Base-by-base conservation (phyloP, 495 filamentous ascomycete species). In the Schizothecium vesticola region DNA sequence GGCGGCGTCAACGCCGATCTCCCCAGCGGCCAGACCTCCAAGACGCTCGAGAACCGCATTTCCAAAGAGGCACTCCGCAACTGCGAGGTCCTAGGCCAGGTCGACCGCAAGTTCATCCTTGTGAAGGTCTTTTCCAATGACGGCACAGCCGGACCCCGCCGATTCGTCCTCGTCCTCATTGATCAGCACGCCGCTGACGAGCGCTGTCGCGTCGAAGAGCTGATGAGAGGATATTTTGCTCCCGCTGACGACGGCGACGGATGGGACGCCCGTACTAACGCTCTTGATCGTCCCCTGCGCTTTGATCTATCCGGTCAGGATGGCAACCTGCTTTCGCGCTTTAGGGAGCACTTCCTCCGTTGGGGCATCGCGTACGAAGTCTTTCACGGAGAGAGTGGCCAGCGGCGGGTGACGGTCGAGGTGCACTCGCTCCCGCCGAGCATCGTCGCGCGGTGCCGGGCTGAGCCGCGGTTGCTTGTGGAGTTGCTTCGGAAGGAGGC, bases 101-200 rank as follows among this genome's bases (percentile, higher is more conserved):
- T 98, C 0, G 94, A 98, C 72, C 84, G 78, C 21, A 99, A 99
- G 76, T 99, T 94, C 74, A 92, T 99, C 57, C 80, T 99, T 3
- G 83, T 85, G 24, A 91, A 86, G 69, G 79, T 91, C 55, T 70
- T 68, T 19, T 26, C 73, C 60, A 13, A 55, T 59, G 51, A 12
- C 60, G 43, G 21, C n/a, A 19, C 25, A 11, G 43, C 57, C 22
- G n/a, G 10, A 11, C 8, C 55, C 1, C 13, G 11, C n/a, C 21
- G 59, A 24, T 59, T 24, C 12, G 24, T 86, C 12, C 80, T 99
- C 1, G 85, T 96, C 0, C 82, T 97, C 11, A 85, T 99, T 58
- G 95, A 99, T 75, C 95, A 99, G 72, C 95, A 99, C 75, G 95
- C 95, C 11, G 95, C 94, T 1, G 92, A 96, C 77, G 95, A 99